These are phyloP conservation scores for Mycena filopes DNA, from an alignment of 768 basidiomycete genomes.

Conservation along the genomic window DNA sequence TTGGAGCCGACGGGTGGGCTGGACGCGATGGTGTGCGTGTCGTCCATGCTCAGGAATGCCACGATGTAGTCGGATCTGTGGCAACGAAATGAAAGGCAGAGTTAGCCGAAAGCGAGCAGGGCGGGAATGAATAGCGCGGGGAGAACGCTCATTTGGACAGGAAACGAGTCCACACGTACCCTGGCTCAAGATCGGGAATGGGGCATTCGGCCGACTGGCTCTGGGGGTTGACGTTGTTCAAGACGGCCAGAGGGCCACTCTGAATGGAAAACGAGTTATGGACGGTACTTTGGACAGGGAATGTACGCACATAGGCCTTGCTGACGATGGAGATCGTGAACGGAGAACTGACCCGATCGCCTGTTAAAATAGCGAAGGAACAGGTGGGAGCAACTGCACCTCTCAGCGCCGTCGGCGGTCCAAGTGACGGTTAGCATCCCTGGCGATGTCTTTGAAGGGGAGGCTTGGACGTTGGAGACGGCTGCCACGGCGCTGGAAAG, in stretches of 20 bases:
- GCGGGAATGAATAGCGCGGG: background rate
- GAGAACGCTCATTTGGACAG: too few relatives aligned
- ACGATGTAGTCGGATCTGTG: background rate
- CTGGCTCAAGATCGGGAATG: conserved; percentile 7
- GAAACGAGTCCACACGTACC: background rate
- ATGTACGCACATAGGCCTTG: conserved; percentile 1
- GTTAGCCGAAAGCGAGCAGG: background rate
- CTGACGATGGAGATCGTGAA: conserved; percentile 6
- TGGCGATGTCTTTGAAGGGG: background rate
- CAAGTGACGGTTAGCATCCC: conserved; percentile 4
- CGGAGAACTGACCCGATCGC: background rate
- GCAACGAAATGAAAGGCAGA: background rate
- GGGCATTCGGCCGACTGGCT: background rate
- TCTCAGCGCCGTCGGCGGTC: conserved; percentile 13
- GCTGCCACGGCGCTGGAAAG: conserved; percentile 8
- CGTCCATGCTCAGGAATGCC: background rate
- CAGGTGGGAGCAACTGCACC: background rate
- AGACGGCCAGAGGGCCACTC: background rate
- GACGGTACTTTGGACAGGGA: too few relatives aligned
- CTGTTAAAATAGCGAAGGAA: background rate
- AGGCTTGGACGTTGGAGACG: conserved; percentile 16
- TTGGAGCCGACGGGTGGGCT: conserved; percentile 7
- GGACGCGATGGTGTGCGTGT: conserved; percentile 16
- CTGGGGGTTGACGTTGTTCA: conserved; percentile 20
- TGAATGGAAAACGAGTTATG: background rate